Percentiles rank a stretch among this genome's conserved stretches.
Conservation (phyloP, 495 filamentous ascomycete species). For the Durotheca rogersii region DNA sequence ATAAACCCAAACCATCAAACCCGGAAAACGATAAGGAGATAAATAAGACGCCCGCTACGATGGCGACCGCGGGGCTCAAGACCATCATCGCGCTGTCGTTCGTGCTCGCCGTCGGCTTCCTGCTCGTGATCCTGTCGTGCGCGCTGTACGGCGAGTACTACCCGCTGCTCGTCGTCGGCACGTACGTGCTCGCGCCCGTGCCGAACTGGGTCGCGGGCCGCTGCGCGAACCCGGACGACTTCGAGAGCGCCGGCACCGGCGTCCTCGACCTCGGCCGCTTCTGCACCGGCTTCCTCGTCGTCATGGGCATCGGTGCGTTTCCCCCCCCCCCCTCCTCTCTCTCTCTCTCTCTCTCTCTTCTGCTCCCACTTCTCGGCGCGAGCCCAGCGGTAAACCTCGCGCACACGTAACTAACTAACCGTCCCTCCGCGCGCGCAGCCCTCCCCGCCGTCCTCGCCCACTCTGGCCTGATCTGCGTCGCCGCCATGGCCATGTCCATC, state of each 20-base stretch:
- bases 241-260: slow-evolving; percentile 77
- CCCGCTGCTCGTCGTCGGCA: slow-evolving; percentile 89
- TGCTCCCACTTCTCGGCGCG: too few species aligned
- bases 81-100: slow-evolving; percentile 99
- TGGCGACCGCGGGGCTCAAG: slow-evolving; percentile 85
- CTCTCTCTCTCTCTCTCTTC: neutral
- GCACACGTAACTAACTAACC: slow-evolving; percentile 20
- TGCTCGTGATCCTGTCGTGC: slow-evolving; percentile 96
- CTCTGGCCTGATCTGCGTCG: slow-evolving; percentile 69
- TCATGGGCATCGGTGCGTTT: slow-evolving; percentile 92
- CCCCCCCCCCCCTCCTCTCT: neutral
- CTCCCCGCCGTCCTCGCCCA: slow-evolving; percentile 90
- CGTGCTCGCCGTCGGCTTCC: slow-evolving; percentile 97
- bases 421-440: slow-evolving; percentile 54
- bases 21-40: neutral
- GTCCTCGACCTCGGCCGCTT: slow-evolving; percentile 91
- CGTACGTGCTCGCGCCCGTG: slow-evolving; percentile 88
- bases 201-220: slow-evolving; percentile 93
- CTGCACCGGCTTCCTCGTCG: slow-evolving; percentile 92
- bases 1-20: too few species aligned
- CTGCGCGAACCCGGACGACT: slow-evolving; percentile 93
- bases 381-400: too few species aligned
- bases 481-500: slow-evolving; percentile 96
- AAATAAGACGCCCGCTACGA: slow-evolving; percentile 48
- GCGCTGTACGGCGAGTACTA: slow-evolving; percentile 93